Evolutionary conservation across 768 basidiomycete species (phyloP).

Genomic region (Jaapia argillacea): DNA sequence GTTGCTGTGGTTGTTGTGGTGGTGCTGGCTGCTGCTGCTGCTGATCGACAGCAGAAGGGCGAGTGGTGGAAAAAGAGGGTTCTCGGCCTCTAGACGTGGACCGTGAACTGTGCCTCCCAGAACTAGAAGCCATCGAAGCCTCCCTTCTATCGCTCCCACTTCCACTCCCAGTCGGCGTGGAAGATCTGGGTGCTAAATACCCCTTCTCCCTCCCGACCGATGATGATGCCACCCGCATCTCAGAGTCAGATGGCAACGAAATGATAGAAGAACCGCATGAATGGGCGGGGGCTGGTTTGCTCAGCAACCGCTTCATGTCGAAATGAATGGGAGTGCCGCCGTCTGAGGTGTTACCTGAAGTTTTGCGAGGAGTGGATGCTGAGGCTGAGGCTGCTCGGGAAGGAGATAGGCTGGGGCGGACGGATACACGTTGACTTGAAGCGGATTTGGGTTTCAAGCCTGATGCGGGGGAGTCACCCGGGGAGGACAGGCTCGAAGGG

Average conservation of each 20-base stretch:
- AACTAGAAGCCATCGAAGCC: neutral
- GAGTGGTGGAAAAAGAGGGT: neutral
- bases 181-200: slow-evolving; percentile 2
- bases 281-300: slow-evolving; percentile 16
- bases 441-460: too few species aligned
- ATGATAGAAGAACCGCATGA: slow-evolving; percentile 13
- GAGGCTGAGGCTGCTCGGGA: neutral
- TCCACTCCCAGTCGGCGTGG: neutral
- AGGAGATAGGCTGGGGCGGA: too few species aligned
- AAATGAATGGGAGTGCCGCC: slow-evolving; percentile 15
- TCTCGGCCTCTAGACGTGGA: neutral
- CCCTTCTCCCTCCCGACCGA: slow-evolving; percentile 5
- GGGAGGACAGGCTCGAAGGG: too few species aligned
- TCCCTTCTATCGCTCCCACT: neutral
- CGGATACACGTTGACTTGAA: too few species aligned
- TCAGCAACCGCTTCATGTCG: slow-evolving; percentile 19
- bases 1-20: too few species aligned
- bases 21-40: too few species aligned
- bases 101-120: neutral
- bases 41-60: neutral
- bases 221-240: slow-evolving; percentile 7
- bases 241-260: slow-evolving; percentile 16
- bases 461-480: too few species aligned
- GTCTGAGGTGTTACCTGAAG: slow-evolving; percentile 12
- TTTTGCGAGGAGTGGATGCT: slow-evolving; percentile 8